Evolutionary conservation across 805 yeast species (phyloP).

Genomic region (Ogataea wickerhamii): DNA sequence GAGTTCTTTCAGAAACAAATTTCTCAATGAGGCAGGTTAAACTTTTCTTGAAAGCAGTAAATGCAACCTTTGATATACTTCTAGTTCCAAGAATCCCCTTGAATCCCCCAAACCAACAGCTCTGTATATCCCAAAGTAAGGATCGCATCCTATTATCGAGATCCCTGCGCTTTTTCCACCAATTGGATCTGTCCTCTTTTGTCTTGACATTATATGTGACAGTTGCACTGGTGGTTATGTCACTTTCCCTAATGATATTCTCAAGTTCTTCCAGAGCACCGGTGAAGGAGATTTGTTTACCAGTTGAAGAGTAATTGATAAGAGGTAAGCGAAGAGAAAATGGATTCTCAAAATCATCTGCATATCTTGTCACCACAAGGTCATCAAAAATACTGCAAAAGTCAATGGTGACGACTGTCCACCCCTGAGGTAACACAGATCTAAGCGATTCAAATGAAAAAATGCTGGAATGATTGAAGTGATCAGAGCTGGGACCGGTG

Average conservation of each 20-base stretch:
- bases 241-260: constrained; percentile 57
- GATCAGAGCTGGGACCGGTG: too few species aligned
- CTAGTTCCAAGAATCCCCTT: constrained; percentile 51
- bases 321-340: constrained; percentile 51
- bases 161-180: constrained; percentile 74
- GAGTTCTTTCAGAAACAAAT: neutral
- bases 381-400: constrained; percentile 55
- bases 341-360: constrained; percentile 20
- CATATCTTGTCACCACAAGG: constrained; percentile 39
- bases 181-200: constrained; percentile 55
- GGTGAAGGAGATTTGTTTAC: constrained; percentile 42
- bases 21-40: constrained; percentile 39
- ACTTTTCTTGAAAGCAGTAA: constrained; percentile 34
- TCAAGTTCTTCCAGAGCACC: constrained; percentile 46
- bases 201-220: constrained; percentile 51
- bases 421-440: constrained; percentile 39
- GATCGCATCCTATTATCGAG: constrained; percentile 55
- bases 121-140: constrained; percentile 57
- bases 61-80: constrained; percentile 23
- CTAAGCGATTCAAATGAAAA: neutral
- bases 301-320: constrained; percentile 22
- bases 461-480: too few species aligned
- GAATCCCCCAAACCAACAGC: constrained; percentile 76
- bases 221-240: constrained; percentile 52
- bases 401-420: constrained; percentile 63